These are phyloP conservation scores for Neofusicoccum cordaticola DNA, from an alignment of 2,329 filamentous ascomycete genomes.

Conservation along the genomic window DNA sequence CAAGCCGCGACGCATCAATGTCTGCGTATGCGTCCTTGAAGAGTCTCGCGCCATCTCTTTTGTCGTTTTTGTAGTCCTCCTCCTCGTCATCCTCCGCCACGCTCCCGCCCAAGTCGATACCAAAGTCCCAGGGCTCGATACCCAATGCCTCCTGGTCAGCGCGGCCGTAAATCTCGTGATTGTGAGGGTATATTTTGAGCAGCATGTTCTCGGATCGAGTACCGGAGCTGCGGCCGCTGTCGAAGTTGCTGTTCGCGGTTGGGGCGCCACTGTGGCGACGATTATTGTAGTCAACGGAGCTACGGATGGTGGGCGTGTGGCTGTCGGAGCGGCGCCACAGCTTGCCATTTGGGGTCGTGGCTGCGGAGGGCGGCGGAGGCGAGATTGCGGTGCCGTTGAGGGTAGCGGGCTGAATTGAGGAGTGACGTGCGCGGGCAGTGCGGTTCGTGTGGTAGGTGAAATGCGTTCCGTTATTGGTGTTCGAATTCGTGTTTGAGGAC, in stretches of 20 bases:
- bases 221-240: slow-evolving; percentile 3
- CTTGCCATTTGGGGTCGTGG: neutral
- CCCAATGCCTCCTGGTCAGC: slow-evolving; percentile 16
- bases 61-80: neutral
- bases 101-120: neutral
- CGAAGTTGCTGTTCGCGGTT: neutral
- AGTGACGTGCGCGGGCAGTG: slow-evolving; percentile 3
- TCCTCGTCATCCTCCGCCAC: neutral
- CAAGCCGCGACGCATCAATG: neutral
- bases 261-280: slow-evolving; percentile 2
- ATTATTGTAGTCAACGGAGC: neutral
- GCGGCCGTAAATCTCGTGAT: slow-evolving; percentile 16
- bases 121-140: slow-evolving; percentile 13
- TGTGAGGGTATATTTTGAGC: neutral
- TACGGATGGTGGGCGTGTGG: neutral
- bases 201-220: slow-evolving; percentile 1
- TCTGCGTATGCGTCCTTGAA: neutral
- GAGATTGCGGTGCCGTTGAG: neutral
- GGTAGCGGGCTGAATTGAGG: neutral
- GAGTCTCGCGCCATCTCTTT: neutral
- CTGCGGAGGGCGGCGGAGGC: neutral
- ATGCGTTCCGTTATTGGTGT: neutral
- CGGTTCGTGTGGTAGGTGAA: slow-evolving; percentile 10
- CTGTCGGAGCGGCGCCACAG: neutral
- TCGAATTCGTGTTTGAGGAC: neutral